A percentile compares a stretch with the other conserved stretches of the same genome.
Conservation (phyloP, 495 filamentous ascomycete genomes). For the Amniculicola lignicola region DNA sequence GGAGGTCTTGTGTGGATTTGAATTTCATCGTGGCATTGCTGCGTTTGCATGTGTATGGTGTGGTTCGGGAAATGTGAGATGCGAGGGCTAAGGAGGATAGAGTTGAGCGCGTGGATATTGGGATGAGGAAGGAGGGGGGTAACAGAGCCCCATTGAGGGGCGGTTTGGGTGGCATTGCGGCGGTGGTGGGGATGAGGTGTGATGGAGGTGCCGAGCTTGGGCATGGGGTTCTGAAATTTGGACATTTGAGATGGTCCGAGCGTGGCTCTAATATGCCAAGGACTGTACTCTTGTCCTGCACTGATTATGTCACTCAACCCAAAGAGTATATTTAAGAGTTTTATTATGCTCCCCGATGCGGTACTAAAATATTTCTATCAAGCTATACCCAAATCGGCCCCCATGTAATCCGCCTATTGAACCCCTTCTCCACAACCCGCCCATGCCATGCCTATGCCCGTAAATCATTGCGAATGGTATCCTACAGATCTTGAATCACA, state of each 20-base stretch:
- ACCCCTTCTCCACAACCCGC: too few relatives aligned
- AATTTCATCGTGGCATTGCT: too few relatives aligned
- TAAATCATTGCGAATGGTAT: too few relatives aligned
- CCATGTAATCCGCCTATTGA: too few relatives aligned
- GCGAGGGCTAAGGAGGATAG: slow-evolving; percentile 17
- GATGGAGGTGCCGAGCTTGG: background rate
- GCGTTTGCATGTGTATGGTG: slow-evolving; percentile 44
- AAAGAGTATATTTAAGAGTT: too few relatives aligned
- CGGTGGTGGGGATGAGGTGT: background rate
- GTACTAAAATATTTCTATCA: too few relatives aligned
- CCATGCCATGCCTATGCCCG: too few relatives aligned
- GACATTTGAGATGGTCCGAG: slow-evolving; percentile 6
- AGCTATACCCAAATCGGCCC: too few relatives aligned
- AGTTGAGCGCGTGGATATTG: slow-evolving; percentile 25
- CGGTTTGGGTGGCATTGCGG: slow-evolving; percentile 37
- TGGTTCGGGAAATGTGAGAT: slow-evolving; percentile 27
- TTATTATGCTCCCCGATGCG: too few relatives aligned
- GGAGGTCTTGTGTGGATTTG: slow-evolving; percentile 49
- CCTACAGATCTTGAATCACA: too few relatives aligned
- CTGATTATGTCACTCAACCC: background rate
- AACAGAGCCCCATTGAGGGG: slow-evolving; percentile 26
- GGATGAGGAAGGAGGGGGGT: slow-evolving; percentile 31
- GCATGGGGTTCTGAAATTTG: slow-evolving; percentile 11
- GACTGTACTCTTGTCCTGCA: background rate
- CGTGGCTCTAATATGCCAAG: background rate